Percentiles rank a stretch among this genome's conserved stretches.
Evolutionary conservation across 106 monocot genomes (phyloP).

Genomic region (Dioscorea alata): DNA sequence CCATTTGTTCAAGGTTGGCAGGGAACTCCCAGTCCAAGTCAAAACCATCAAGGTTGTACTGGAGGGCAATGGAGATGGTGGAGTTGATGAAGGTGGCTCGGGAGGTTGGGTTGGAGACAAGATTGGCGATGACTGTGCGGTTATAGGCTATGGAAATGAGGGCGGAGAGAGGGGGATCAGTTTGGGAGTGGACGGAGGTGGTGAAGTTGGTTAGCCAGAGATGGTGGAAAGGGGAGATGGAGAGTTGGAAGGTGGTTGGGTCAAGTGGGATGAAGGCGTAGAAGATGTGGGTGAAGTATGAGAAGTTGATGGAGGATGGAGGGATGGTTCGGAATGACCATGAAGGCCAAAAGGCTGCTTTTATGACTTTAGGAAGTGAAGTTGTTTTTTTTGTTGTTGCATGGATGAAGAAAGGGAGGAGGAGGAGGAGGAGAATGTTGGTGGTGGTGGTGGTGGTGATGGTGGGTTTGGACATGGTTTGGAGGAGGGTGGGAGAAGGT

Average conservation of each 20-base stretch:
- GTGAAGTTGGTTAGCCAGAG: conserved; percentile 9
- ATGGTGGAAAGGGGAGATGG: conserved; percentile 15
- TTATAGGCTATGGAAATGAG: conserved; percentile 11
- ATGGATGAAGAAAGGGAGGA: no score
- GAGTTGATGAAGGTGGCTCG: conserved; percentile 24
- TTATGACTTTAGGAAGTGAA: neutral
- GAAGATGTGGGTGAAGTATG: conserved; percentile 36
- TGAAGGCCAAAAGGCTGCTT: conserved; percentile 29
- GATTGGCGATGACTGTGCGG: conserved; percentile 1
- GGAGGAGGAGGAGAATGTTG: no score
- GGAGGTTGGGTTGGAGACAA: neutral
- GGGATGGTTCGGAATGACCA: conserved; percentile 11
- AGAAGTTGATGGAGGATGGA: conserved; percentile 22
- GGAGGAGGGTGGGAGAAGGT: no score
- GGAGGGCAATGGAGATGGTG: conserved; percentile 16
- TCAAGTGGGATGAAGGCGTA: conserved; percentile 32
- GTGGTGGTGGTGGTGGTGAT: no score
- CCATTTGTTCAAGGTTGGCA: neutral
- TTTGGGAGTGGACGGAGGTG: conserved; percentile 1
- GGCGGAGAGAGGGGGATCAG: conserved; percentile 8
- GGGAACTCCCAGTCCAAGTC: conserved; percentile 49
- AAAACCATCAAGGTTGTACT: conserved; percentile 21
- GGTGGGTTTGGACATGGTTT: no score
- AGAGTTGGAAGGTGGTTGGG: conserved; percentile 19
- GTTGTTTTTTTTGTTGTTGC: no score